A percentile compares a stretch with the other conserved stretches of the same genome.
These are phyloP conservation scores for Geranomyces variabilis DNA, from an alignment of 192 early-diverging fungal genomes.

Conservation along the genomic window DNA sequence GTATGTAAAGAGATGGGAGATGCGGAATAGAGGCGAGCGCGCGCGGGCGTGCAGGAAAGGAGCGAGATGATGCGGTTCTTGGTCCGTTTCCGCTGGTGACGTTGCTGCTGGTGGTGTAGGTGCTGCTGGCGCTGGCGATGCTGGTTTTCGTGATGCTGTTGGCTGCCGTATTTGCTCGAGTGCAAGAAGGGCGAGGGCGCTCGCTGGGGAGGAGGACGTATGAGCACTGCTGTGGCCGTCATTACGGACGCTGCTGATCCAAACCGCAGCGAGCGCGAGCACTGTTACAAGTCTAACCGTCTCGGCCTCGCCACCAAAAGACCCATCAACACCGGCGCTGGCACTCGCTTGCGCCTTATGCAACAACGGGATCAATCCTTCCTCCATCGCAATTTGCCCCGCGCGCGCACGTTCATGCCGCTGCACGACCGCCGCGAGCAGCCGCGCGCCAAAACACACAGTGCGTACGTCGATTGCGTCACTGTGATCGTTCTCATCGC, in stretches of 20 bases:
- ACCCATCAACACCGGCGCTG: not conserved
- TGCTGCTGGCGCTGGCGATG: too few species aligned
- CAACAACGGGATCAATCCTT: not conserved
- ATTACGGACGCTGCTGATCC: not conserved
- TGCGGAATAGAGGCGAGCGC: not conserved
- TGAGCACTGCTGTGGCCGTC: too few species aligned
- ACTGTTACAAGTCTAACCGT: not conserved
- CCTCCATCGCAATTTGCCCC: not conserved
- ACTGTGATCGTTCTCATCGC: too few species aligned
- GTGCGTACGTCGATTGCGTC: not conserved
- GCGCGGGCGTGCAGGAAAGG: not conserved
- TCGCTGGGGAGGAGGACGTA: not conserved
- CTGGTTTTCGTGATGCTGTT: not conserved
- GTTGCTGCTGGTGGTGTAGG: too few species aligned
- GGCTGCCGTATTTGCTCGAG: conserved; percentile 2
- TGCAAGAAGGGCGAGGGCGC: not conserved
- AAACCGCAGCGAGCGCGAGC: not conserved
- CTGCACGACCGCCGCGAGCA: not conserved
- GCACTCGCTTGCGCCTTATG: not conserved
- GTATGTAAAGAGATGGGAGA: conserved; percentile 1
- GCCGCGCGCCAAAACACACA: not conserved
- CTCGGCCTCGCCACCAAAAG: too few species aligned
- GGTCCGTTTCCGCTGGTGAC: too few species aligned
- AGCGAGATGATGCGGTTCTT: not conserved
- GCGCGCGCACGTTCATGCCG: not conserved